These are phyloP conservation scores for Yamadazyma atmosphaerica DNA, from an alignment of 1,139 yeast species.

Conservation along the genomic window DNA sequence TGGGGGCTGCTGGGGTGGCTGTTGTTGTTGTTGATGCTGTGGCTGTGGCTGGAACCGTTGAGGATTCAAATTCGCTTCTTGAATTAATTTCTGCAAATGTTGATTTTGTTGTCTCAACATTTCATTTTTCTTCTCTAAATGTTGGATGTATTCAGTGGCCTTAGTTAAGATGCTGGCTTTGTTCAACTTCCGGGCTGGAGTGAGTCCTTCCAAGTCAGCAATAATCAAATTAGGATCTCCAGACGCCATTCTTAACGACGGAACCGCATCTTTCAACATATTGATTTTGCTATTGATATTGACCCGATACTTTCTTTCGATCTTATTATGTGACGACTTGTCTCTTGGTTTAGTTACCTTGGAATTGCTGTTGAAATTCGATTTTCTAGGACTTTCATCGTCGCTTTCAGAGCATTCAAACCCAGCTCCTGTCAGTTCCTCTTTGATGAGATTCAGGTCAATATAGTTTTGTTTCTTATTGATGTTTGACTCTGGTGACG, in stretches of 20 bases:
- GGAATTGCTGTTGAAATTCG: slow-evolving; percentile 11
- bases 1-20: slow-evolving; percentile 5
- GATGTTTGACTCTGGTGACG: slow-evolving; percentile 35
- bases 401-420: slow-evolving; percentile 7
- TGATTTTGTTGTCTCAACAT: slow-evolving; percentile 54
- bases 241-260: slow-evolving; percentile 53
- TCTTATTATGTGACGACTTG: slow-evolving; percentile 74
- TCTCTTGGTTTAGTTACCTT: slow-evolving; percentile 44
- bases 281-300: slow-evolving; percentile 67
- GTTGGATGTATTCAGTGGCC: slow-evolving; percentile 88
- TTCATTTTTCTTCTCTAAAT: slow-evolving; percentile 71
- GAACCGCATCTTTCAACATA: slow-evolving; percentile 74
- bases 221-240: slow-evolving; percentile 40
- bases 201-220: slow-evolving; percentile 73
- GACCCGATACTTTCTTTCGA: slow-evolving; percentile 76
- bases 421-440: too few relatives aligned
- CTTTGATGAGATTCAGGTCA: too few relatives aligned
- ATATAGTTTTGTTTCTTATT: slow-evolving; percentile 4
- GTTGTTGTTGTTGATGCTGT: slow-evolving; percentile 1
- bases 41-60: slow-evolving; percentile 9
- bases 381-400: slow-evolving; percentile 4
- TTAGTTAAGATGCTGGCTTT: slow-evolving; percentile 87
- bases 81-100: slow-evolving; percentile 43
- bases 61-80: slow-evolving; percentile 25
- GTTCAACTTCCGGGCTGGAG: slow-evolving; percentile 85